phyloP scores from a whole-genome alignment of 1,139 yeast species.

The Yamadazyma kanchanaburiensis region DNA sequence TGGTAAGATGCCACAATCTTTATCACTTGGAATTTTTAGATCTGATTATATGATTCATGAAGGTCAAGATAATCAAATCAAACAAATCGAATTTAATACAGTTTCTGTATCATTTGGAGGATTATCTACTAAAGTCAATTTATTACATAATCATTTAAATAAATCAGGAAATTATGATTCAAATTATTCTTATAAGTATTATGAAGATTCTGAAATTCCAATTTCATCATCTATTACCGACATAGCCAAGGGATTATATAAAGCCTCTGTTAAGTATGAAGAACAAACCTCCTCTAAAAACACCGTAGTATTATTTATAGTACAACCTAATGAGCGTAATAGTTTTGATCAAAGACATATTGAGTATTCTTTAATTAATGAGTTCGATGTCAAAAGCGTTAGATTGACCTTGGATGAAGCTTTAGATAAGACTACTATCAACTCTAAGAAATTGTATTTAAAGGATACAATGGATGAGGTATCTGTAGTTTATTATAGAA shows the following conservation, averaged over 20 bases:
- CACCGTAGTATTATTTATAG: slow-evolving; percentile 71
- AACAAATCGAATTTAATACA: slow-evolving; percentile 95
- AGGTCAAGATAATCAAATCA: slow-evolving; percentile 45
- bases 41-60: slow-evolving; percentile 83
- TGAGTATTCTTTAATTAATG: slow-evolving; percentile 63
- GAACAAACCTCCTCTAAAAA: slow-evolving; percentile 17
- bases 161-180: slow-evolving; percentile 50
- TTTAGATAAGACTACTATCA: slow-evolving; percentile 34
- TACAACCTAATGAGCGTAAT: slow-evolving; percentile 84
- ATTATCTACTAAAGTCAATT: slow-evolving; percentile 74
- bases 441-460: slow-evolving; percentile 46
- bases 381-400: slow-evolving; percentile 55
- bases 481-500: slow-evolving; percentile 83
- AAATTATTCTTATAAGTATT: slow-evolving; percentile 33
- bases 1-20: slow-evolving; percentile 49
- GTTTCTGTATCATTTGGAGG: slow-evolving; percentile 96
- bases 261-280: slow-evolving; percentile 58
- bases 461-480: slow-evolving; percentile 63
- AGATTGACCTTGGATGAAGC: slow-evolving; percentile 70
- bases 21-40: slow-evolving; percentile 82
- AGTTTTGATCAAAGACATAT: slow-evolving; percentile 86
- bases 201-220: slow-evolving; percentile 54
- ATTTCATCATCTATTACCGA: slow-evolving; percentile 59
- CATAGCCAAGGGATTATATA: slow-evolving; percentile 69
- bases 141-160: slow-evolving; percentile 67